Percentiles rank a stretch among this genome's conserved stretches.
Evolutionary conservation across 2,329 filamentous ascomycete genomes (phyloP).

Genomic region (Allantophomopsis cytisporea): DNA sequence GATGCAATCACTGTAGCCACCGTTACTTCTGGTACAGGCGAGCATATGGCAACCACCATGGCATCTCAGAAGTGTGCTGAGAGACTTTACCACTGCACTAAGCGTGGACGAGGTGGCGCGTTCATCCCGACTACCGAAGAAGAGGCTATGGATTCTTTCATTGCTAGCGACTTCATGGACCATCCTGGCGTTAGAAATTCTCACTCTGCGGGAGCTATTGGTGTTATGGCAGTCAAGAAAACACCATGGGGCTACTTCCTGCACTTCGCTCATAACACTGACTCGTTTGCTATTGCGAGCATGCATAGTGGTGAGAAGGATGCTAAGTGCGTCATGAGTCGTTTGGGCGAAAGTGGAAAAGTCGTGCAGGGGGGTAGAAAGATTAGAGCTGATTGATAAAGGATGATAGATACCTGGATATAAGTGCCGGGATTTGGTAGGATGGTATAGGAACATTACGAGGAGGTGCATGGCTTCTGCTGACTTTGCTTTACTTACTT

Average conservation of each 20-base stretch:
- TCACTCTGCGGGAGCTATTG: conserved; percentile 75
- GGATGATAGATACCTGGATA: no score
- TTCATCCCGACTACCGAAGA: conserved; percentile 63
- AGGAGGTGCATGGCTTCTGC: no score
- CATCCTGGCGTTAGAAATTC: conserved; percentile 77
- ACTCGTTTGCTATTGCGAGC: conserved; percentile 73
- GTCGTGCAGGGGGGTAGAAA: conserved; percentile 18
- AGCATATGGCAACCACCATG: conserved; percentile 95
- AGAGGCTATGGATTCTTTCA: conserved; percentile 62
- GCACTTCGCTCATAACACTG: conserved; percentile 94
- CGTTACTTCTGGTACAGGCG: conserved; percentile 88
- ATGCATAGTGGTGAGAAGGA: conserved; percentile 69
- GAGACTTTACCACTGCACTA: conserved; percentile 61
- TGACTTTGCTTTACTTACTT: no score
- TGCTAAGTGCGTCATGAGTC: conserved; percentile 80
- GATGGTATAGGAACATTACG: no score
- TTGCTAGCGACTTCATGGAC: conserved; percentile 81
- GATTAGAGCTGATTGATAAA: conserved; percentile 11
- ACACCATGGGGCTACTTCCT: conserved; percentile 62
- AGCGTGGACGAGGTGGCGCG: conserved; percentile 42
- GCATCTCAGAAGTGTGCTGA: conserved; percentile 80
- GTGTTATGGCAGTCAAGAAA: conserved; percentile 83
- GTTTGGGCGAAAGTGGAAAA: conserved; percentile 23
- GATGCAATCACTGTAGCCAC: conserved; percentile 61
- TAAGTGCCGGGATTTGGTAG: no score